A percentile compares a stretch with the other conserved stretches of the same genome.
phyloP scores from a whole-genome alignment of 805 yeast genomes.

The Aciculoconidium aculeatum region DNA sequence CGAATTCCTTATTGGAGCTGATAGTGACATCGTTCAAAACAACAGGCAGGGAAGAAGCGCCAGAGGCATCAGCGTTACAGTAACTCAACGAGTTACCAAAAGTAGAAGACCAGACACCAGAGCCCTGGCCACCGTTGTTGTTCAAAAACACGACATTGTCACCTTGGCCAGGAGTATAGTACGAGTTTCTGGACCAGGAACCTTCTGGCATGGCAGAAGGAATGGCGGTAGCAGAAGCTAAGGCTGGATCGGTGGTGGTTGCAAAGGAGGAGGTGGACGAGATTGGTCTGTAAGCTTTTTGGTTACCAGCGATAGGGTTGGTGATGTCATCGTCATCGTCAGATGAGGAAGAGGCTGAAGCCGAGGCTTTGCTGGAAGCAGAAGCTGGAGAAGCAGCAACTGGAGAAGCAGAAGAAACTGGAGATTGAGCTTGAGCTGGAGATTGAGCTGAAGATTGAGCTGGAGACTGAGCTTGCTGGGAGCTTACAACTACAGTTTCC shows the following conservation, averaged over 20 bases:
- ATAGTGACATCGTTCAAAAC: constrained; percentile 65
- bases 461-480: neutral
- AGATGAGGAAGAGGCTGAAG: too few species aligned
- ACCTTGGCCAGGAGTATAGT: constrained; percentile 60
- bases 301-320: too few species aligned
- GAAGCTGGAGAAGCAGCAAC: constrained; percentile 15
- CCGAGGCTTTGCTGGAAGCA: constrained; percentile 11
- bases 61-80: constrained; percentile 70
- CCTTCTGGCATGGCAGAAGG: constrained; percentile 26
- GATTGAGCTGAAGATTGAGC: constrained; percentile 7
- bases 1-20: constrained; percentile 69
- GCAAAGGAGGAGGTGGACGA: constrained; percentile 6
- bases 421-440: constrained; percentile 9
- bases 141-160: constrained; percentile 77
- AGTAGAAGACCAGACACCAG: constrained; percentile 81
- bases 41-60: constrained; percentile 63
- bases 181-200: constrained; percentile 72
- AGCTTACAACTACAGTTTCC: constrained; percentile 19
- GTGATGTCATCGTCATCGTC: too few species aligned
- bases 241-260: constrained; percentile 14
- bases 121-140: constrained; percentile 82
- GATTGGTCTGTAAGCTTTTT: constrained; percentile 8
- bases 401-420: constrained; percentile 10
- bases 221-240: constrained; percentile 14
- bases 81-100: constrained; percentile 93